Conservation (phyloP, 2,329 filamentous ascomycete genomes). For the Arthrobotrys megalospora region DNA sequence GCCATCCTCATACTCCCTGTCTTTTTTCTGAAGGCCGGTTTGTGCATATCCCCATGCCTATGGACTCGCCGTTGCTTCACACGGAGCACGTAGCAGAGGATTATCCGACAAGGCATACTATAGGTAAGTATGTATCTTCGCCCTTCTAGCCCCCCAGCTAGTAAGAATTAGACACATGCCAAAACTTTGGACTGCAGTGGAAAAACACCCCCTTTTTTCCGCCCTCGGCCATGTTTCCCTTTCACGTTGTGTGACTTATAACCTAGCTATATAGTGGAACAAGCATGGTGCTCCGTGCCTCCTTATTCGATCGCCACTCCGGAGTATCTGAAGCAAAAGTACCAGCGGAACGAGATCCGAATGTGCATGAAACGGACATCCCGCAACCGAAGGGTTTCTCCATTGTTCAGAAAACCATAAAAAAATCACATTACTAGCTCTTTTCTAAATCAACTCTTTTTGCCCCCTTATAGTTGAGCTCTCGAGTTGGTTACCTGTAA, state of each 20-base stretch:
- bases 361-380: constrained; percentile 27
- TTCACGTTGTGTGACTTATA: constrained; percentile 13
- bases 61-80: constrained; percentile 6
- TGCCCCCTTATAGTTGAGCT: neutral
- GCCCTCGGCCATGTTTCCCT: constrained; percentile 1
- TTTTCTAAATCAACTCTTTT: neutral
- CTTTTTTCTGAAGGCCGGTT: constrained; percentile 5
- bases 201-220: neutral
- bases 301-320: constrained; percentile 32
- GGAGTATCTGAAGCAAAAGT: constrained; percentile 17
- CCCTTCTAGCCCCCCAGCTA: constrained; percentile 7
- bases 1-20: constrained; percentile 35
- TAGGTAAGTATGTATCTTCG: neutral
- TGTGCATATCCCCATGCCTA: constrained; percentile 14
- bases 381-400: neutral
- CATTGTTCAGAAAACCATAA: constrained; percentile 15
- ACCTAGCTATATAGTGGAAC: constrained; percentile 3
- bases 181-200: neutral
- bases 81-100: constrained; percentile 29
- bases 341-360: constrained; percentile 44
- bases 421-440: neutral
- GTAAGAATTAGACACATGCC: constrained; percentile 27
- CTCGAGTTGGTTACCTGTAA: neutral
- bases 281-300: constrained; percentile 5
- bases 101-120: constrained; percentile 36